Percentiles rank a stretch among this genome's conserved stretches.
Evolutionary conservation across 2,329 filamentous ascomycete genomes (phyloP).

Genomic region (Clonostachys solani): DNA sequence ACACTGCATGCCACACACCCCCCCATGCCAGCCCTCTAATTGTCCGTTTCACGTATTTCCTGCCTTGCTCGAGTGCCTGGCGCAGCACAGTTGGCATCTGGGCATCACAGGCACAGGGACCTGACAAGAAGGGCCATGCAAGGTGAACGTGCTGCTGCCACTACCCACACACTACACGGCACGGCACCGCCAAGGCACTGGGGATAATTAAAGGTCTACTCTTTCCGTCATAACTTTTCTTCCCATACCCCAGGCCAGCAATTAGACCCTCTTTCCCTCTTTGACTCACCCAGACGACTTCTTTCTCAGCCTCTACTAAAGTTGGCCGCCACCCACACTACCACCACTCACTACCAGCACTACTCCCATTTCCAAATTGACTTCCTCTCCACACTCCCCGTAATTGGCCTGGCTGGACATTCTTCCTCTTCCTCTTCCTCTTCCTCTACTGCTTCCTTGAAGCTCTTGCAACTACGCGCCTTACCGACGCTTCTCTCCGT

Average conservation of each 20-base stretch:
- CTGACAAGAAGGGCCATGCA: too few species aligned
- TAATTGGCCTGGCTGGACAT: not conserved
- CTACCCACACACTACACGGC: not conserved
- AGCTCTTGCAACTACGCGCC: too few species aligned
- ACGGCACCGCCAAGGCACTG: not conserved
- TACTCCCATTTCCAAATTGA: not conserved
- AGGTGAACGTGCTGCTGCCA: not conserved
- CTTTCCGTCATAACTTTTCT: not conserved
- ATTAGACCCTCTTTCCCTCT: not conserved
- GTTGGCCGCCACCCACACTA: conserved; percentile 1
- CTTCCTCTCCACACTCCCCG: not conserved
- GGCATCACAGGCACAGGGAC: too few species aligned
- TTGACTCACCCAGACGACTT: not conserved
- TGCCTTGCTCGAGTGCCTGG: not conserved
- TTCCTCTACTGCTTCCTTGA: not conserved
- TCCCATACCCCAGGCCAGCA: not conserved
- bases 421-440: not conserved
- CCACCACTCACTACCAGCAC: not conserved
- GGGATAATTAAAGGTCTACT: not conserved
- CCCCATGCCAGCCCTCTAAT: too few species aligned
- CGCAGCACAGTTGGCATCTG: not conserved
- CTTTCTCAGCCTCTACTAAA: not conserved
- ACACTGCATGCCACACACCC: too few species aligned
- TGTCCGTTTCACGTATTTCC: not conserved
- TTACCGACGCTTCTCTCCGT: too few species aligned